Conservation (phyloP, 1,139 yeast genomes). For the Torulaspora pretoriensis region DNA sequence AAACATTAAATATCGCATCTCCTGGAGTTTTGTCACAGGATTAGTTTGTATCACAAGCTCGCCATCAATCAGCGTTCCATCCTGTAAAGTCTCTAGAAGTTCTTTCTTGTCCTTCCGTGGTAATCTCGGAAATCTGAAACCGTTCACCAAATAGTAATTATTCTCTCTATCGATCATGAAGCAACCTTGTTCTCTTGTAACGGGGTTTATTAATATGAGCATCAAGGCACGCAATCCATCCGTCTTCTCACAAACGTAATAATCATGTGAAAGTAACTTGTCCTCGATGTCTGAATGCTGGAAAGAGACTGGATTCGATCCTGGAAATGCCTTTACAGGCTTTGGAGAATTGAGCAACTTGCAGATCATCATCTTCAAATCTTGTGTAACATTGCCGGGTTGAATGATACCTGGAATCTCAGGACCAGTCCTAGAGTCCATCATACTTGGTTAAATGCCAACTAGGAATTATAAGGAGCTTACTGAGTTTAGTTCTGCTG, state of each 20-base stretch:
- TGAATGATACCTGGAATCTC: constrained; percentile 78
- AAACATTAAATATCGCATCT: constrained; percentile 77
- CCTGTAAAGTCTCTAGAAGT: constrained; percentile 52
- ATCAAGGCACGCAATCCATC: constrained; percentile 86
- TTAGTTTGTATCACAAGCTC: constrained; percentile 65
- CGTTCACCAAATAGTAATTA: constrained; percentile 75
- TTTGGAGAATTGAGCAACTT: constrained; percentile 50
- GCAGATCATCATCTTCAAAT: constrained; percentile 65
- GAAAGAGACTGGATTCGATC: constrained; percentile 94
- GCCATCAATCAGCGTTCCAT: constrained; percentile 88
- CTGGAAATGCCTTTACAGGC: constrained; percentile 54
- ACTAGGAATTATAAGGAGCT: too few relatives aligned
- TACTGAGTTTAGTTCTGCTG: background rate
- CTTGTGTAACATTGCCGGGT: constrained; percentile 65
- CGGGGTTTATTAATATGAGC: constrained; percentile 62
- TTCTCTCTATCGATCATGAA: constrained; percentile 81
- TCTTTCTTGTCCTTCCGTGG: constrained; percentile 48
- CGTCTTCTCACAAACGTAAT: constrained; percentile 91
- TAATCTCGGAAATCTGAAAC: constrained; percentile 74
- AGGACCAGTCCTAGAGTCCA: constrained; percentile 57
- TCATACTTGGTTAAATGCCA: background rate
- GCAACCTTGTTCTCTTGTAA: constrained; percentile 68
- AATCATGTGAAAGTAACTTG: constrained; percentile 58
- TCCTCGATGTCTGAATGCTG: constrained; percentile 66
- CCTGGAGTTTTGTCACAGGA: constrained; percentile 51